These are phyloP conservation scores for Solanum pennellii DNA, from an alignment of 257 asterid species.

Conservation along the genomic window DNA sequence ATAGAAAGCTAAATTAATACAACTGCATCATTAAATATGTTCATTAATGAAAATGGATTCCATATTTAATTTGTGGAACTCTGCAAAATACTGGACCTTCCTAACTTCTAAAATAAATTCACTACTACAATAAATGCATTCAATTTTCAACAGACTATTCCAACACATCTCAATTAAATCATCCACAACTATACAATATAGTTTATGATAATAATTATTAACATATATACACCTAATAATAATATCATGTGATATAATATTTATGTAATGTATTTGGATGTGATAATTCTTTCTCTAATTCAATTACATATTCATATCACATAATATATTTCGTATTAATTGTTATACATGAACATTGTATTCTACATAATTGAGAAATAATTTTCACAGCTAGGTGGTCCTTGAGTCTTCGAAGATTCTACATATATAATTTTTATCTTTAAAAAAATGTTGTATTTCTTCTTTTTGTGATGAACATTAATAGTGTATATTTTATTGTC, in stretches of 20 bases:
- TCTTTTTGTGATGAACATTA: not conserved
- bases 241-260: not conserved
- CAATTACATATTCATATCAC: not conserved
- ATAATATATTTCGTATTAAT: not conserved
- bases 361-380: not conserved
- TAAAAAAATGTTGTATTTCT: not conserved
- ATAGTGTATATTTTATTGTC: not conserved
- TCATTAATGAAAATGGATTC: not conserved
- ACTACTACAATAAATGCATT: not conserved
- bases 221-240: not conserved
- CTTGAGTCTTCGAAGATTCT: not conserved
- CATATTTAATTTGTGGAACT: not conserved
- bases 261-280: not conserved
- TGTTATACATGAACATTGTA: not conserved
- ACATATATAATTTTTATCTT: not conserved
- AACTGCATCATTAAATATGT: not conserved
- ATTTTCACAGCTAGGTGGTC: not conserved
- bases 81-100: not conserved
- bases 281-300: not conserved
- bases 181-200: too few relatives aligned
- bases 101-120: not conserved
- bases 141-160: not conserved
- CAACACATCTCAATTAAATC: not conserved
- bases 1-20: not conserved
- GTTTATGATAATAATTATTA: not conserved